Evolutionary conservation across 2,329 filamentous ascomycete genomes (phyloP).

Genomic region (Hymenoscyphus infarciens): DNA sequence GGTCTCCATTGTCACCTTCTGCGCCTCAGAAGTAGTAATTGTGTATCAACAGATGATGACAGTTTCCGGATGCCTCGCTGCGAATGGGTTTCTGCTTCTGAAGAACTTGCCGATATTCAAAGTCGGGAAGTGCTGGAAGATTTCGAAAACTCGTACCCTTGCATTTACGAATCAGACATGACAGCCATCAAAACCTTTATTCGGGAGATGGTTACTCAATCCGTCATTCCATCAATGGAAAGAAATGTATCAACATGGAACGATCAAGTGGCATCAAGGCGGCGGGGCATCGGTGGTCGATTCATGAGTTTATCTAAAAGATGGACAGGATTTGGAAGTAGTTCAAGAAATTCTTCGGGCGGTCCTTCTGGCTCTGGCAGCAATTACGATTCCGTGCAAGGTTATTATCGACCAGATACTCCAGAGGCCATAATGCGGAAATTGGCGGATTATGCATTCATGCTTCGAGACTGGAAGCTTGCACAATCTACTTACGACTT

Average conservation of each 20-base stretch:
- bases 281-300: conserved; percentile 84
- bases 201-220: conserved; percentile 92
- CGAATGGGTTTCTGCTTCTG: conserved; percentile 84
- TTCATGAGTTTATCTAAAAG: conserved; percentile 92
- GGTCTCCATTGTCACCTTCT: conserved; percentile 93
- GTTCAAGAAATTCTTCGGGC: conserved; percentile 33
- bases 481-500: conserved; percentile 91
- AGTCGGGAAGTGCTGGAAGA: conserved; percentile 66
- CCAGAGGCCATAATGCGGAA: conserved; percentile 91
- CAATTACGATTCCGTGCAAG: conserved; percentile 74
- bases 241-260: conserved; percentile 90
- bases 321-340: conserved; percentile 76
- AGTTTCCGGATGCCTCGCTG: conserved; percentile 75
- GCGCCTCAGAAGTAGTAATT: conserved; percentile 77
- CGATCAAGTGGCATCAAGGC: conserved; percentile 87
- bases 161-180: conserved; percentile 88
- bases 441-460: conserved; percentile 91
- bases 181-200: conserved; percentile 85
- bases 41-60: conserved; percentile 87
- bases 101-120: conserved; percentile 75
- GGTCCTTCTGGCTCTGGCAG: conserved; percentile 48
- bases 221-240: conserved; percentile 94
- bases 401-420: conserved; percentile 79
- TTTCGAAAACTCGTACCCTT: conserved; percentile 68
- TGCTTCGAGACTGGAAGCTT: conserved; percentile 94